Evolutionary conservation across 192 early-diverging fungal genomes (phyloP).

Genomic region (Coemansia sp.): DNA sequence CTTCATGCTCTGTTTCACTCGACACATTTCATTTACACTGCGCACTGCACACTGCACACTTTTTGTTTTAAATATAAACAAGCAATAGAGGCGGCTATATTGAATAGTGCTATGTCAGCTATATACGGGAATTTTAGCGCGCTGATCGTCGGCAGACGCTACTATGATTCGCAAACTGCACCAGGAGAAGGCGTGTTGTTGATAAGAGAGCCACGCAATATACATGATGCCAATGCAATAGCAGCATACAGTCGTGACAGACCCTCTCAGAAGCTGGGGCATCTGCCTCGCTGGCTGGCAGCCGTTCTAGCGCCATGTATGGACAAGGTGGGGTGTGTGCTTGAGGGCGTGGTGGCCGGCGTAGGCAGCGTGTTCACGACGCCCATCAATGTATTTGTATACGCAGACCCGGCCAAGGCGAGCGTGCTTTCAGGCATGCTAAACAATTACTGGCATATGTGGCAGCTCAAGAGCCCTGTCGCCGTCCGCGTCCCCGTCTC

Average conservation of each 20-base stretch:
- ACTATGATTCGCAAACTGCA: constrained; percentile 7
- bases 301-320: constrained; percentile 32
- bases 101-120: too few relatives aligned
- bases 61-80: neutral
- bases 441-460: constrained; percentile 31
- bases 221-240: constrained; percentile 32
- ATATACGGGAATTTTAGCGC: constrained; percentile 22
- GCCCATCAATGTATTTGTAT: constrained; percentile 11
- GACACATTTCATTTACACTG: too few relatives aligned
- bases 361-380: constrained; percentile 17
- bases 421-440: constrained; percentile 3
- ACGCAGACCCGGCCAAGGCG: neutral
- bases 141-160: constrained; percentile 31
- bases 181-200: constrained; percentile 7
- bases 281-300: constrained; percentile 41
- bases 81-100: neutral
- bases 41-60: neutral
- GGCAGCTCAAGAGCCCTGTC: constrained; percentile 16
- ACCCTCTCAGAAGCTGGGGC: constrained; percentile 16
- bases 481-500: too few relatives aligned
- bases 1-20: too few relatives aligned
- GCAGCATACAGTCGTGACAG: constrained; percentile 3
- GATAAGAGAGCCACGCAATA: constrained; percentile 12
- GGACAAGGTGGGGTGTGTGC: constrained; percentile 14
- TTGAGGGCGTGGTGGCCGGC: constrained; percentile 17